A percentile compares a stretch with the other conserved stretches of the same genome.
phyloP scores from a whole-genome alignment of 495 filamentous ascomycete species.

The Hypomontagnella monticulosa region DNA sequence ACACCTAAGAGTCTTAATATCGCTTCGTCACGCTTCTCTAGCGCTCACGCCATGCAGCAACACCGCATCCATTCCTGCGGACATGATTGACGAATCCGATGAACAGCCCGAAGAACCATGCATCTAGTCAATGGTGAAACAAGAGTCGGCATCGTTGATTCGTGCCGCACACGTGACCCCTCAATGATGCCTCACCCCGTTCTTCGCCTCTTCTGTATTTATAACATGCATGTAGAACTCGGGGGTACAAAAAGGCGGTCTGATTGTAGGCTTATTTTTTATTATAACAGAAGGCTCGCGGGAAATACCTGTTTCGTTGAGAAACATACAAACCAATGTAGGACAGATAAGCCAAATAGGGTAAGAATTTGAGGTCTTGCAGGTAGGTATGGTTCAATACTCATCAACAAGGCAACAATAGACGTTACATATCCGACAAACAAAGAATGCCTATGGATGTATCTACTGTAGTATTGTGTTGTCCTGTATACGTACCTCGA shows the following conservation, averaged over 20 bases:
- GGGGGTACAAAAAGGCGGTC: constrained; percentile 38
- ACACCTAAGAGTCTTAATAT: not conserved
- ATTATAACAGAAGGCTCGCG: not conserved
- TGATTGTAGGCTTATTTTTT: not conserved
- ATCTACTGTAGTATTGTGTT: not conserved
- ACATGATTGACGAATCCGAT: constrained; percentile 37
- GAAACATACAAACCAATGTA: constrained; percentile 4
- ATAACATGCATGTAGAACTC: constrained; percentile 11
- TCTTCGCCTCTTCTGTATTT: constrained; percentile 14
- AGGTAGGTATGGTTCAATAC: not conserved
- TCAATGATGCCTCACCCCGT: constrained; percentile 39
- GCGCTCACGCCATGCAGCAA: constrained; percentile 41
- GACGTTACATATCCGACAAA: not conserved
- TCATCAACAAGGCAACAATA: not conserved
- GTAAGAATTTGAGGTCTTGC: not conserved
- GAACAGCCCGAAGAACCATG: constrained; percentile 35
- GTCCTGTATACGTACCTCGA: not conserved
- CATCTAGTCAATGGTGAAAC: constrained; percentile 41
- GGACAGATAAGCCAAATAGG: not conserved
- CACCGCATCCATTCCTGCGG: constrained; percentile 32
- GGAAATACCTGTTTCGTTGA: constrained; percentile 6
- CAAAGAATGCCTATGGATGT: not conserved
- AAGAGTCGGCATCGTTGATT: constrained; percentile 34
- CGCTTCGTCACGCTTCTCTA: constrained; percentile 35
- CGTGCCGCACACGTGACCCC: constrained; percentile 34